These are phyloP conservation scores for Podaxis mareebaensis DNA, from an alignment of 768 basidiomycete genomes.

Conservation along the genomic window DNA sequence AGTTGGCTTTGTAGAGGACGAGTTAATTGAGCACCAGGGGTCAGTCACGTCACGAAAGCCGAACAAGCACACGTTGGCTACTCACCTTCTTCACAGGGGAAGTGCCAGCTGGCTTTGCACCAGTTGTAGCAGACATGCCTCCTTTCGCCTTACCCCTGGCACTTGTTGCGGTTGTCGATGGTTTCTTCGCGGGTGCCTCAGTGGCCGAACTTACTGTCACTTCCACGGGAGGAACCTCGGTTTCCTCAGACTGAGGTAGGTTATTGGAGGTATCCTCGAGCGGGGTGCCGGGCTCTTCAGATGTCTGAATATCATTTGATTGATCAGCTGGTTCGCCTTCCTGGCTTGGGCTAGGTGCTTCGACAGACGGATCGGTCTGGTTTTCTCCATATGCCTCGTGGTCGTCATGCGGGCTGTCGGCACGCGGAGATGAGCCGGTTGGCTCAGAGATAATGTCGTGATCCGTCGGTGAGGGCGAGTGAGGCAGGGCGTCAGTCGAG, in stretches of 20 bases:
- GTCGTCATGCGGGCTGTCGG: constrained; percentile 6
- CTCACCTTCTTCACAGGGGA: constrained; percentile 72
- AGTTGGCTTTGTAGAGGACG: constrained; percentile 44
- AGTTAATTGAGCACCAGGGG: constrained; percentile 3
- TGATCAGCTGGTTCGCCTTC: constrained; percentile 15
- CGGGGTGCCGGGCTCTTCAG: background rate
- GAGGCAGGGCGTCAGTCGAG: background rate
- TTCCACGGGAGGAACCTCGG: constrained; percentile 18
- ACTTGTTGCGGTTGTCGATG: constrained; percentile 39
- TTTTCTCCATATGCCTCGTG: constrained; percentile 13
- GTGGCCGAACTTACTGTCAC: constrained; percentile 22
- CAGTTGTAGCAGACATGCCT: constrained; percentile 24
- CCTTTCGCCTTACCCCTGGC: constrained; percentile 45
- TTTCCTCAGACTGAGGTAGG: constrained; percentile 5
- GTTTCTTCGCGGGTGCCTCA: constrained; percentile 33
- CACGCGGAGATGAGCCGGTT: background rate
- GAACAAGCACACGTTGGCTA: constrained; percentile 12
- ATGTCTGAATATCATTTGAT: constrained; percentile 2
- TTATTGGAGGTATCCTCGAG: constrained; percentile 1
- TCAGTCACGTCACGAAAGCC: constrained; percentile 15
- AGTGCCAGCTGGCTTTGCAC: constrained; percentile 23
- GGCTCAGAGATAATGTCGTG: constrained; percentile 4
- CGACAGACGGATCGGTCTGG: constrained; percentile 7
- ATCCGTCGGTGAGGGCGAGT: background rate
- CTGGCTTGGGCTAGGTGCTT: constrained; percentile 13